Percentiles rank a stretch among this genome's conserved stretches.
phyloP scores from a whole-genome alignment of 2,329 filamentous ascomycete genomes.

The Pezicula rhizophila region DNA sequence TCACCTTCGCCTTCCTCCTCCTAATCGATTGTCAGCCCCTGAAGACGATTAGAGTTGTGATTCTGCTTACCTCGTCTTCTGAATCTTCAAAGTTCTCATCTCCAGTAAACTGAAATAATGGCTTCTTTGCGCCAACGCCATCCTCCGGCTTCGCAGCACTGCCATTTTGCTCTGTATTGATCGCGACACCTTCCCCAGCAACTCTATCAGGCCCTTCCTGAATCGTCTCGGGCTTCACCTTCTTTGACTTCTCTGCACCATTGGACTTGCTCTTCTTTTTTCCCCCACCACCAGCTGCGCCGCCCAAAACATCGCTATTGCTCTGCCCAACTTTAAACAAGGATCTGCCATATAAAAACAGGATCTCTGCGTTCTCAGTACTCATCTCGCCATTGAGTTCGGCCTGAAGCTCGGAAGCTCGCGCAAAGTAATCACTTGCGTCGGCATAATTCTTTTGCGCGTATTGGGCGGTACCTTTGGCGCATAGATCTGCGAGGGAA shows the following conservation, averaged over 20 bases:
- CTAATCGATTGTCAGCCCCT: conserved; percentile 35
- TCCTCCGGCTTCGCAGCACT: conserved; percentile 28
- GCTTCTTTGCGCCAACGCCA: conserved; percentile 51
- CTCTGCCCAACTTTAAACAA: conserved; percentile 90
- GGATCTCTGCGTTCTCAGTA: conserved; percentile 83
- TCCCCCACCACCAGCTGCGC: conserved; percentile 59
- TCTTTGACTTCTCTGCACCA: conserved; percentile 34
- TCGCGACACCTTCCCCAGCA: conserved; percentile 40
- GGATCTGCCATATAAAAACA: conserved; percentile 90
- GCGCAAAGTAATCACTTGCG: conserved; percentile 81
- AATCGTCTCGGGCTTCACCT: conserved; percentile 27
- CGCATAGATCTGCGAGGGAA: conserved; percentile 70
- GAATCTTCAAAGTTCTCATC: conserved; percentile 90
- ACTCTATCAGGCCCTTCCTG: conserved; percentile 31
- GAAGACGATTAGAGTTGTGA: conserved; percentile 39
- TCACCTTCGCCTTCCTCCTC: conserved; percentile 33
- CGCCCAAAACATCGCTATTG: conserved; percentile 91
- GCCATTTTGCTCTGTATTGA: conserved; percentile 26
- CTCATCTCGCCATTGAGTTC: conserved; percentile 89
- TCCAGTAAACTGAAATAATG: conserved; percentile 85
- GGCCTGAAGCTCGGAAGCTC: conserved; percentile 84
- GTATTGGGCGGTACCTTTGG: conserved; percentile 78
- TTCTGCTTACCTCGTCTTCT: conserved; percentile 54
- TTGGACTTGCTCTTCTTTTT: conserved; percentile 36
- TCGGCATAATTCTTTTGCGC: conserved; percentile 82